Evolutionary conservation across 1,284 basidiomycete species (phyloP).

Genomic region (Cryptococcus sp.): DNA sequence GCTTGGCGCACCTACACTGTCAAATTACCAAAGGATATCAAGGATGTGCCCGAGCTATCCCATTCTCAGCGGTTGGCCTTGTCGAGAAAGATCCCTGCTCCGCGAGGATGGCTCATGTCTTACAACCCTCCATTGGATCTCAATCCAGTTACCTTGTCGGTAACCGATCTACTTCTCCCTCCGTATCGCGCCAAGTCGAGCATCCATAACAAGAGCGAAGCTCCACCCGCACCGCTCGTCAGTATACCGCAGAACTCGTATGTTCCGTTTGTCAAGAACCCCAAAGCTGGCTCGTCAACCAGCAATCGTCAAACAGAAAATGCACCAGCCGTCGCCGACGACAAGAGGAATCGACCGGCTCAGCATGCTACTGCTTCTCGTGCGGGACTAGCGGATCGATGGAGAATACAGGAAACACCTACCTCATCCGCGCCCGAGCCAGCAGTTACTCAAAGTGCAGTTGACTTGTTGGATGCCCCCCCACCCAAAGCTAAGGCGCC

Average conservation of each 20-base stretch:
- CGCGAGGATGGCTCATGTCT: conserved; percentile 50
- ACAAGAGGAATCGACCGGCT: not conserved
- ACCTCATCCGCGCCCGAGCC: not conserved
- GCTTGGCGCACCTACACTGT: conserved; percentile 58
- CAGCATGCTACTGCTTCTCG: not conserved
- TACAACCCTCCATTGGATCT: conserved; percentile 72
- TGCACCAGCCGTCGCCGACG: not conserved
- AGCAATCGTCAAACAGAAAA: not conserved
- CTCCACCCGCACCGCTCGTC: conserved; percentile 26
- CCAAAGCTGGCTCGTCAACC: conserved; percentile 26
- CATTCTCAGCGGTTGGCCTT: not conserved
- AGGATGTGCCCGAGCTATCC: conserved; percentile 4
- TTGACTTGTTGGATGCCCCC: conserved; percentile 4
- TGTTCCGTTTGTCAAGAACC: conserved; percentile 27
- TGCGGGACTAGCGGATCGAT: not conserved
- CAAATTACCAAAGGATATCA: conserved; percentile 55
- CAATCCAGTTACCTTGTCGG: conserved; percentile 58
- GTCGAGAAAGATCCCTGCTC: not conserved
- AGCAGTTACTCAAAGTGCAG: conserved; percentile 6
- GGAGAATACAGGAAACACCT: not conserved
- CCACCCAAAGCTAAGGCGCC: conserved; percentile 19
- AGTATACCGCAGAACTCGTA: conserved; percentile 34
- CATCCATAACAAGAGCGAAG: not conserved
- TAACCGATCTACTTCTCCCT: conserved; percentile 66
- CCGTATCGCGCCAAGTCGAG: no score